Evolutionary conservation across 306 rosid species (phyloP).

Genomic region (Potentilla sterilis): DNA sequence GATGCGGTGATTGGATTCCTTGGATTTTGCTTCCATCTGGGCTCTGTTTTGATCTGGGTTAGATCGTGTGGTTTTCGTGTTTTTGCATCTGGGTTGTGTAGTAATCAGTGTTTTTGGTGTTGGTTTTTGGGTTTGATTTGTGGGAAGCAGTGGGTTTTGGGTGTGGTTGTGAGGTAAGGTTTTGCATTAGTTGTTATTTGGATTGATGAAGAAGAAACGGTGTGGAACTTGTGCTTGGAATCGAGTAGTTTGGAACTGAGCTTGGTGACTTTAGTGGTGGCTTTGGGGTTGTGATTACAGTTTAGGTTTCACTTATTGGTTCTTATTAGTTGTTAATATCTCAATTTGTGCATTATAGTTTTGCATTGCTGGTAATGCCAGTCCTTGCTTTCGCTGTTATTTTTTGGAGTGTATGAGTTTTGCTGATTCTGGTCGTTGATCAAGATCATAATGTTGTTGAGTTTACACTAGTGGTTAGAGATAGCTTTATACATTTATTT

Average conservation of each 20-base stretch:
- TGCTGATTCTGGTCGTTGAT: slow-evolving; percentile 10
- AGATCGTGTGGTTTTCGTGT: slow-evolving; percentile 52
- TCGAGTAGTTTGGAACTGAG: slow-evolving; percentile 38
- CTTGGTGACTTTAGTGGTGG: slow-evolving; percentile 33
- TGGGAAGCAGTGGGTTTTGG: slow-evolving; percentile 9
- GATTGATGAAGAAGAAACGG: slow-evolving; percentile 30
- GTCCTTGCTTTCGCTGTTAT: slow-evolving; percentile 13
- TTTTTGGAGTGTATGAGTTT: slow-evolving; percentile 15
- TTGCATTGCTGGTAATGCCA: slow-evolving; percentile 25
- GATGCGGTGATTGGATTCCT: slow-evolving; percentile 59
- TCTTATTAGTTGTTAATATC: slow-evolving; percentile 9
- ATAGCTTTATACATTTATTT: not conserved
- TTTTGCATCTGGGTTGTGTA: slow-evolving; percentile 33
- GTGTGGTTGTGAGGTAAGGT: slow-evolving; percentile 23
- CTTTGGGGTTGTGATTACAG: slow-evolving; percentile 20
- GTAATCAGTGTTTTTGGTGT: slow-evolving; percentile 28
- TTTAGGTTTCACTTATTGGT: slow-evolving; percentile 26
- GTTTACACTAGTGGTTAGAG: slow-evolving; percentile 17
- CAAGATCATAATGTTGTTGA: slow-evolving; percentile 11
- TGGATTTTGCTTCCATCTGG: slow-evolving; percentile 27
- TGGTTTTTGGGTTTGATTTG: slow-evolving; percentile 36
- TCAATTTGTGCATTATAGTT: slow-evolving; percentile 22
- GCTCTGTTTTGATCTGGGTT: slow-evolving; percentile 53
- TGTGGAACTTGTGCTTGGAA: slow-evolving; percentile 16
- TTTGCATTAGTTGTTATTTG: slow-evolving; percentile 38